Base-by-base conservation (phyloP, 1,139 yeast species). In the Schwanniomyces etchellsii region DNA sequence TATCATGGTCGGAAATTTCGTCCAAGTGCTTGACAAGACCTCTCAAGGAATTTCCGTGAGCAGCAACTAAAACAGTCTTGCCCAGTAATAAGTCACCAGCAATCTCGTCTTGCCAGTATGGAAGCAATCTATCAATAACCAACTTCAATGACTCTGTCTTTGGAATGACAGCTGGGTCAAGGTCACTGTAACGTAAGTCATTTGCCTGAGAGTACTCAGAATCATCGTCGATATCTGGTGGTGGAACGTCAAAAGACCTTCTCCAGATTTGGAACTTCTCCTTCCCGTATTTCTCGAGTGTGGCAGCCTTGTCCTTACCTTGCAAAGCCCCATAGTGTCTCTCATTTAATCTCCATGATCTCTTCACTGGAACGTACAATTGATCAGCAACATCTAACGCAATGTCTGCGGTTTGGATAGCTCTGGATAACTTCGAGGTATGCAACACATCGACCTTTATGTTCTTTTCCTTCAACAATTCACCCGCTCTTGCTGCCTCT, bases 41-140 rank as follows among this genome's bases (percentile, higher is more conserved):
- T 76, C 98, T 84, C 65, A 91, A 77, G 36, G 97, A 89, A 84
- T 91, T 91, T 69, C 98, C 98, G 73, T 91, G 98, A 44, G 98
- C 97, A 53, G 94, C 93, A 57, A 91, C 64, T 61, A 91, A 64
- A 38, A 89, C 97, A 42, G 94, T 84, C 77, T 89, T 89, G 55
- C 88, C 95, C 25, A 60, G 77, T 55, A 83, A 70, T 56, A 91
- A 74, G 61, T 86, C 94, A 58, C 74, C 74, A 60, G 96, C 77
- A 55, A 91, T 85, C 57, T 77, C 86, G 55, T 86, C 95, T 66
- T 88, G 91, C 95, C 95, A 91, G 88, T 81, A 91, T 54, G 98
- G 98, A 60, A 91, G 77, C 64, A 91, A 67, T 74, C 98, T 86
- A 71, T 89, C 96, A 57, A 89, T 89, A 51, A 91, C 97, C 59